Conservation (phyloP, 2,329 filamentous ascomycete genomes). For the Sporothrix globosa region DNA sequence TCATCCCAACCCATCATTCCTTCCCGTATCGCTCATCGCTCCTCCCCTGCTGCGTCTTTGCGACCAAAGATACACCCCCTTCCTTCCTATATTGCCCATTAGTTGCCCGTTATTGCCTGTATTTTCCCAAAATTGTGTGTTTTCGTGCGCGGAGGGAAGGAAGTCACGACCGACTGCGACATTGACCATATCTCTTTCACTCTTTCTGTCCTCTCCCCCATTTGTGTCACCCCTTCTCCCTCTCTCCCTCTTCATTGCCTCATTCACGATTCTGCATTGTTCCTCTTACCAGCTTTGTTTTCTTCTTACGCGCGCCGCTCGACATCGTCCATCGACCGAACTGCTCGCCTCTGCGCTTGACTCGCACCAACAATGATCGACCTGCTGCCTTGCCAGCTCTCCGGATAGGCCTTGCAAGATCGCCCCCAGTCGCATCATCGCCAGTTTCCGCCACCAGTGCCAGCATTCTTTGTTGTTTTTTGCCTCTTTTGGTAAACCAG, state of each 20-base stretch:
- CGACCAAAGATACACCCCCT: neutral
- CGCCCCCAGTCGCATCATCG: conserved; percentile 14
- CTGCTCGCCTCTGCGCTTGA: neutral
- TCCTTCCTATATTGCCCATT: conserved; percentile 15
- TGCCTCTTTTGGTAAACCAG: neutral
- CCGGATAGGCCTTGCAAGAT: conserved; percentile 16
- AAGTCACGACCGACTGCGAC: conserved; percentile 28
- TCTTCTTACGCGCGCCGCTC: neutral
- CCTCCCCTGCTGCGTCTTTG: conserved; percentile 13
- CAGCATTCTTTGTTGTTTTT: conserved; percentile 26
- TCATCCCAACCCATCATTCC: conserved; percentile 27
- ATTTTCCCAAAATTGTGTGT: conserved; percentile 19
- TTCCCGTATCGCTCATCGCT: conserved; percentile 17
- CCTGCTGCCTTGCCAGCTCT: conserved; percentile 21
- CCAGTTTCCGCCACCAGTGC: conserved; percentile 20
- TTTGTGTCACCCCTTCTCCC: conserved; percentile 12
- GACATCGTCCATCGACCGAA: neutral
- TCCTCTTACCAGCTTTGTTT: conserved; percentile 24
- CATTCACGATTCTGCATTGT: conserved; percentile 22
- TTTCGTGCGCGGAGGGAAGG: conserved; percentile 28
- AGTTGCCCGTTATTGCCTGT: neutral
- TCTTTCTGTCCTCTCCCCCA: conserved; percentile 8
- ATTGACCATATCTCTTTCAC: neutral
- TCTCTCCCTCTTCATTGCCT: conserved; percentile 8
- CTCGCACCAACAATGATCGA: conserved; percentile 9